These are phyloP conservation scores for Astrothelium subdiscretum DNA, from an alignment of 495 filamentous ascomycete species.

Conservation along the genomic window DNA sequence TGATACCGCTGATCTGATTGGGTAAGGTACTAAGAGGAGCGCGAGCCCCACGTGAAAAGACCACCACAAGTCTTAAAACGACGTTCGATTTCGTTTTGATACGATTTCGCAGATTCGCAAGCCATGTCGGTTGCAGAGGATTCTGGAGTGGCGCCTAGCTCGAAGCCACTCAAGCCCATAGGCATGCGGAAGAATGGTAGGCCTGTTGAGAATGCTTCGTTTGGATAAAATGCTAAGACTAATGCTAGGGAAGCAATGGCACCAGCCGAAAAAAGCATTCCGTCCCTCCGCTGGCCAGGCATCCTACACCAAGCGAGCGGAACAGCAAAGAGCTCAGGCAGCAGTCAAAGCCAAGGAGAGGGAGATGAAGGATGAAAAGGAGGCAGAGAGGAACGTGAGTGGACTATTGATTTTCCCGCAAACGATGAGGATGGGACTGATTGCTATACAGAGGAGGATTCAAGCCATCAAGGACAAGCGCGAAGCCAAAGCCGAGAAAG, in stretches of 20 bases:
- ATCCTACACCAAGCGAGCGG: conserved; percentile 63
- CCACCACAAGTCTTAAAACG: too few species aligned
- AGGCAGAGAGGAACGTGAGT: conserved; percentile 68
- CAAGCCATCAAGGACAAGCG: conserved; percentile 71
- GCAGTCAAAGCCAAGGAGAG: conserved; percentile 79
- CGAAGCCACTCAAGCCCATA: conserved; percentile 11
- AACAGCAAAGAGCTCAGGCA: conserved; percentile 49
- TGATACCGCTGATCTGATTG: too few species aligned
- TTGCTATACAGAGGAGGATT: conserved; percentile 49
- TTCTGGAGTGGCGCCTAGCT: neutral
- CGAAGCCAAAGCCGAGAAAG: conserved; percentile 82
- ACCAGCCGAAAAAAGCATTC: conserved; percentile 69
- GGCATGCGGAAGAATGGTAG: conserved; percentile 59
- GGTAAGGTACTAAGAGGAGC: too few species aligned
- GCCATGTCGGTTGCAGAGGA: neutral
- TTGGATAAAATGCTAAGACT: neutral
- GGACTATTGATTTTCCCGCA: neutral
- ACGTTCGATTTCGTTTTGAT: neutral
- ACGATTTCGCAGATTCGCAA: neutral
- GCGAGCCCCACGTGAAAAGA: too few species aligned
- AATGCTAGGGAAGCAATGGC: conserved; percentile 86
- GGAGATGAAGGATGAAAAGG: conserved; percentile 93
- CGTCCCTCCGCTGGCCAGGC: conserved; percentile 65
- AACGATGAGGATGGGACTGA: neutral
- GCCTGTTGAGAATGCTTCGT: neutral